Evolutionary conservation across 257 asterid genomes (phyloP).

Genomic region (Fraxinus americana): DNA sequence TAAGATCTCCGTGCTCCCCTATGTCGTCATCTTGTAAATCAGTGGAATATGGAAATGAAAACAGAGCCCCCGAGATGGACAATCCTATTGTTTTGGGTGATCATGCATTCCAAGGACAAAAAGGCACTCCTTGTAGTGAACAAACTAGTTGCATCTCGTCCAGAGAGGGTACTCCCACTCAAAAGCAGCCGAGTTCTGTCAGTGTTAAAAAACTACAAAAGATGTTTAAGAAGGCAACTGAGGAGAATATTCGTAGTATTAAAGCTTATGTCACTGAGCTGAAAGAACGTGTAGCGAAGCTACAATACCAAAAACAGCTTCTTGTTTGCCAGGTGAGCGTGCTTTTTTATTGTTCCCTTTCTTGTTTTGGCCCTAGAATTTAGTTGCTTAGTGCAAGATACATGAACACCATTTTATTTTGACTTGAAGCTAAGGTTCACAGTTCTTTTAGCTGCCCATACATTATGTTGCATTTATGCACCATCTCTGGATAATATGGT

Average conservation of each 20-base stretch:
- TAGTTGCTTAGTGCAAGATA: conserved; percentile 1
- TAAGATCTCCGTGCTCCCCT: conserved; percentile 88
- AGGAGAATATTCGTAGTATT: conserved; percentile 84
- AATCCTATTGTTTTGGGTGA: conserved; percentile 23
- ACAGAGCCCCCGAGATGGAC: conserved; percentile 63
- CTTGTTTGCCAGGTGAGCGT: conserved; percentile 85
- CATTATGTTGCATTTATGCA: not conserved
- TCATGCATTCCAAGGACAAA: conserved; percentile 29
- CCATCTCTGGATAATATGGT: not conserved
- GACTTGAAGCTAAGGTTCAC: not conserved
- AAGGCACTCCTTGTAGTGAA: conserved; percentile 40
- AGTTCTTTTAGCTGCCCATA: not conserved
- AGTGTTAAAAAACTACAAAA: conserved; percentile 83
- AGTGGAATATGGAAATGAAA: conserved; percentile 60
- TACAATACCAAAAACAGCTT: conserved; percentile 96
- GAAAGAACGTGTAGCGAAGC: conserved; percentile 93
- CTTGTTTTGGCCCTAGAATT: not conserved
- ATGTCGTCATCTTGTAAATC: conserved; percentile 50
- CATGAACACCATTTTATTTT: not conserved
- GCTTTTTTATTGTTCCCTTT: not conserved
- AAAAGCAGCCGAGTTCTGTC: conserved; percentile 66
- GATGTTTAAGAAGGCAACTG: conserved; percentile 91
- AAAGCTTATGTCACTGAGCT: conserved; percentile 86
- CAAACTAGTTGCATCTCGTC: conserved; percentile 42
- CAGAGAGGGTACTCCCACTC: conserved; percentile 44